Conservation (phyloP, 192 early-diverging fungal genomes). For the Funneliformis mosseae region DNA sequence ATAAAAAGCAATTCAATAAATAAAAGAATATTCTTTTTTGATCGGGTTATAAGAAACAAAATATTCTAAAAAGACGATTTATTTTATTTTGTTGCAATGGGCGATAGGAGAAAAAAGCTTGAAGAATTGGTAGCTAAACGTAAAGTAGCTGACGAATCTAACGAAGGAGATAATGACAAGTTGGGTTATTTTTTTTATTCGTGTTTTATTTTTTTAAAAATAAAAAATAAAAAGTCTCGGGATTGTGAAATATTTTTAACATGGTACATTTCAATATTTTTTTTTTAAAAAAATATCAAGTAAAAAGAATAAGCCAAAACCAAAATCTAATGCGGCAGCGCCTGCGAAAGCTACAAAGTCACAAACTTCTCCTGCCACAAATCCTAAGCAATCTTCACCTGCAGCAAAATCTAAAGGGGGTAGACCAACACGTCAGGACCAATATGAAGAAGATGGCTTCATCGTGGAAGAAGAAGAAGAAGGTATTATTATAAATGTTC, state of each 20-base stretch:
- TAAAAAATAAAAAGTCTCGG: background rate
- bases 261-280: background rate
- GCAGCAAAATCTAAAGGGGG: too few species aligned
- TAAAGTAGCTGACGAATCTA: background rate
- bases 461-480: background rate
- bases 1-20: too few species aligned
- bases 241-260: background rate
- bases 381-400: background rate
- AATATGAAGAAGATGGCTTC: conserved; percentile 19
- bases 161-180: background rate
- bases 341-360: background rate
- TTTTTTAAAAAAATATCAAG: background rate
- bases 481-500: too few species aligned
- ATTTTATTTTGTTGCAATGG: too few species aligned
- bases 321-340: background rate
- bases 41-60: too few species aligned
- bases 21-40: too few species aligned
- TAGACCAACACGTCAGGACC: background rate
- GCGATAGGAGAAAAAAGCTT: background rate
- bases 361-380: background rate
- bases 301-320: background rate
- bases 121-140: background rate
- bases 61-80: too few species aligned
- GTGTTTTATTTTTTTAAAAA: background rate
- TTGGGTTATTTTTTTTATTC: conserved; percentile 13